A percentile compares a stretch with the other conserved stretches of the same genome.
Conservation (phyloP, 352 stramenopile genomes). For the Pythium aphanidermatum region DNA sequence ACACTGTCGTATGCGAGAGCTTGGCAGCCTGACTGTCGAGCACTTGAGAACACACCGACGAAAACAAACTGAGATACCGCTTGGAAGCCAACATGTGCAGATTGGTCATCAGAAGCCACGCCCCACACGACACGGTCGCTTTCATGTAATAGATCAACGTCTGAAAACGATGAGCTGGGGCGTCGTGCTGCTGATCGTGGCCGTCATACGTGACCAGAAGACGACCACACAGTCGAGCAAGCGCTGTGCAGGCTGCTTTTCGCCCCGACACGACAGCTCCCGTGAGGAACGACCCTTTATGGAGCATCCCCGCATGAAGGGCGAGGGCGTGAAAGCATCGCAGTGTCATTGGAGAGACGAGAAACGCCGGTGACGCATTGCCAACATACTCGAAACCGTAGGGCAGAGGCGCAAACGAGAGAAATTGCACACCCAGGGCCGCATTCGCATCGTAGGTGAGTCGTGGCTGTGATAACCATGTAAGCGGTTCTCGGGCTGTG, state of each 20-base stretch:
- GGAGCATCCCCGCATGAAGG: constrained; percentile 29
- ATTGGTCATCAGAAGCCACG: constrained; percentile 43
- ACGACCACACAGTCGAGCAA: constrained; percentile 44
- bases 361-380: constrained; percentile 31
- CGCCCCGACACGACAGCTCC: constrained; percentile 38
- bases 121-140: constrained; percentile 37
- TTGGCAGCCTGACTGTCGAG: constrained; percentile 31
- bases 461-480: constrained; percentile 58
- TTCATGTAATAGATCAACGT: constrained; percentile 39
- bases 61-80: constrained; percentile 22
- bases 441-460: constrained; percentile 57
- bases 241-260: constrained; percentile 27
- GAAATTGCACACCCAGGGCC: constrained; percentile 36
- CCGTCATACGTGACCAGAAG: constrained; percentile 39
- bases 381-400: constrained; percentile 75
- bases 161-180: constrained; percentile 18
- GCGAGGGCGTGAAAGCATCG: constrained; percentile 53
- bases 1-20: constrained; percentile 32
- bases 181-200: constrained; percentile 1
- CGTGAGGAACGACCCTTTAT: constrained; percentile 32
- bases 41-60: constrained; percentile 39
- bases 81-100: constrained; percentile 25
- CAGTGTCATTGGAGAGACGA: constrained; percentile 50
- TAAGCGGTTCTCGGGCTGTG: constrained; percentile 19
- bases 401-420: constrained; percentile 34